Evolutionary conservation across 2,329 filamentous ascomycete species (phyloP), one percentile per base, ranked within the genome.

Genomic region (Epichloe scottii): DNA sequence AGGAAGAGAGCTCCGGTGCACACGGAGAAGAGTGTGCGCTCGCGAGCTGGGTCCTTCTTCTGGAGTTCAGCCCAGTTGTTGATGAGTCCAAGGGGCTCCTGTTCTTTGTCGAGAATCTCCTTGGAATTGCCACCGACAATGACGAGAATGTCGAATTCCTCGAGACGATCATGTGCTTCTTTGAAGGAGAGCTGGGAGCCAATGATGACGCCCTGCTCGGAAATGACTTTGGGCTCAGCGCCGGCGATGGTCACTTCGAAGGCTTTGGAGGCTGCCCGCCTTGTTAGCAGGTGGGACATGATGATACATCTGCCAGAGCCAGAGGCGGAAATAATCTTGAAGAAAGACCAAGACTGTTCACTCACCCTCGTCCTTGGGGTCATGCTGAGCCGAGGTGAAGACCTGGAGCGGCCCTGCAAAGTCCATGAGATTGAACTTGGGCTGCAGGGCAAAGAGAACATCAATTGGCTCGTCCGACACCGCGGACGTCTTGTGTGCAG

Each of bases 1-100:
- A 91, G 79, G 70, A 91, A 79, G 63, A 91, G 79, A 42, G 84
- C 78, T 56, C 87, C 88, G 45, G 86, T 88, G 73, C 85, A 89
- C 66, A 94, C 74, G 58, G 85, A 87, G 59, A 93, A 72, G 61
- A 93, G 73, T 47, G 87, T 90, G 59, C 88, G 85, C 74, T 94
- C 88, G 61, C 85, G 85, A 62, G 75, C 75, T 12, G 87, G 85
- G 60, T 90, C 85, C 61, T 80, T 81, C 74, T 87, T 82, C 71
- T 93, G 87, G 52, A 91, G 74, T 64, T 90, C 84, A 56, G 84
- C 79, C 69, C 84, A 93, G 62, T 84, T 82, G 59, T 78, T 77
- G 73, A 93, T 87, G 64, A 91, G 73, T 55, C 74, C 71, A 55
- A 90, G 74, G 23, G 85, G 85, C 66, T 89, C 79, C 49, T 73